Conservation (phyloP, 1,139 yeast genomes). For the Geotrichum carabidarum region DNA sequence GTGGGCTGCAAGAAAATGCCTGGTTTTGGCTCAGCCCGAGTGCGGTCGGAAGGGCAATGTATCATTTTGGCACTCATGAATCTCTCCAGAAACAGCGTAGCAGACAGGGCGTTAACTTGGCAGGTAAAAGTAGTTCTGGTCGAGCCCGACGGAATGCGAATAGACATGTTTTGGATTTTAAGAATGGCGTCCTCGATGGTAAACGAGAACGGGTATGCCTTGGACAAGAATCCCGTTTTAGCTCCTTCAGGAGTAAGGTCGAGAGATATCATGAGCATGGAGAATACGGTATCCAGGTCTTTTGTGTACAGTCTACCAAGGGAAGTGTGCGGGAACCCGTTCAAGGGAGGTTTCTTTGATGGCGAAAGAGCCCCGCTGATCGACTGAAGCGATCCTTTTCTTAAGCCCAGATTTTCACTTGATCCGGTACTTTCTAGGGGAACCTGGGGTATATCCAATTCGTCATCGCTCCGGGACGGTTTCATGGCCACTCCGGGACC, state of each 20-base stretch:
- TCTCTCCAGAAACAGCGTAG: conserved; percentile 46
- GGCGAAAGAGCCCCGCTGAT: background rate
- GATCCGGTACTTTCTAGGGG: no score
- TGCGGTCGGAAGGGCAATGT: conserved; percentile 71
- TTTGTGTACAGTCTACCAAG: conserved; percentile 14
- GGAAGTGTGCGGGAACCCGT: conserved; percentile 12
- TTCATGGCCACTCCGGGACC: background rate
- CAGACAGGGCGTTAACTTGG: conserved; percentile 50
- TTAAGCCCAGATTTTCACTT: no score
- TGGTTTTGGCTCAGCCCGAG: conserved; percentile 22
- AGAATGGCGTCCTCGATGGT: conserved; percentile 48
- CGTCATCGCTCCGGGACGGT: background rate
- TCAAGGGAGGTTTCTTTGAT: background rate
- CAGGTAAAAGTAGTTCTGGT: conserved; percentile 58
- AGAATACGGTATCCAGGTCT: conserved; percentile 22
- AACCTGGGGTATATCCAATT: background rate
- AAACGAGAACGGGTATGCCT: conserved; percentile 50
- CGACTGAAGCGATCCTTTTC: background rate
- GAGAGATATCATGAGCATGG: conserved; percentile 51
- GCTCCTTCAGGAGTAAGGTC: conserved; percentile 39
- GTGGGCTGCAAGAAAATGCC: conserved; percentile 63
- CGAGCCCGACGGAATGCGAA: conserved; percentile 42
- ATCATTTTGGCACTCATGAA: conserved; percentile 65
- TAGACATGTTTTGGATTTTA: conserved; percentile 47
- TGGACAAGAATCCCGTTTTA: conserved; percentile 12